phyloP scores from a whole-genome alignment of 768 basidiomycete genomes.

The Suillus sp. region DNA sequence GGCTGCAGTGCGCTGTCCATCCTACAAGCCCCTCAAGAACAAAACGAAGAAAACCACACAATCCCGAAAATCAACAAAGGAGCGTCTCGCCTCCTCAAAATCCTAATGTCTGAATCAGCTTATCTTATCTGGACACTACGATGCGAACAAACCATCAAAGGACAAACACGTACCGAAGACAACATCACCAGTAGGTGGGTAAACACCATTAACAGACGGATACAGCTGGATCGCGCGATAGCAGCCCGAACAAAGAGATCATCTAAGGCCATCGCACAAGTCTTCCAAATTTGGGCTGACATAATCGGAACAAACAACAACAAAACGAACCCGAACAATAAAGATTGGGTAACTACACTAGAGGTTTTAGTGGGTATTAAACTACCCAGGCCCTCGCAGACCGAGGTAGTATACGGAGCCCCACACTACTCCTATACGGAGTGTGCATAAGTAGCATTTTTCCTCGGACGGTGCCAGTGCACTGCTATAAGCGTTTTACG shows the following conservation, averaged over 20 bases:
- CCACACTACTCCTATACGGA: too few relatives aligned
- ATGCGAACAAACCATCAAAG: not conserved
- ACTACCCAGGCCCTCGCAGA: not conserved
- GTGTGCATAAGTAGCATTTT: too few relatives aligned
- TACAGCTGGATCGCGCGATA: not conserved
- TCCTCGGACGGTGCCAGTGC: too few relatives aligned
- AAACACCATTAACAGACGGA: not conserved
- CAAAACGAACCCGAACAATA: too few relatives aligned
- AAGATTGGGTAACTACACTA: not conserved
- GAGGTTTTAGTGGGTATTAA: not conserved
- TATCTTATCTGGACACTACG: not conserved
- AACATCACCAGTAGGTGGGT: not conserved
- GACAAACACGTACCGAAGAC: not conserved
- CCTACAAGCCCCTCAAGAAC: not conserved
- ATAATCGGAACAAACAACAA: not conserved
- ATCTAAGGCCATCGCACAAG: not conserved
- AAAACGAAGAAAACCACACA: not conserved
- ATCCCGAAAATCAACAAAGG: too few relatives aligned
- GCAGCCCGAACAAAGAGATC: not conserved
- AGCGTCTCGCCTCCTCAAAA: not conserved
- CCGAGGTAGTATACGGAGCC: not conserved
- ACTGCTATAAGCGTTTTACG: too few relatives aligned
- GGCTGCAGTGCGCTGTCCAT: slow-evolving; percentile 15
- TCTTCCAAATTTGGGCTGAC: not conserved
- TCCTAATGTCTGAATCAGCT: not conserved